Evolutionary conservation across 2,329 filamentous ascomycete species (phyloP), one percentile per base, ranked within the genome.

Genomic region (Nemania serpens): DNA sequence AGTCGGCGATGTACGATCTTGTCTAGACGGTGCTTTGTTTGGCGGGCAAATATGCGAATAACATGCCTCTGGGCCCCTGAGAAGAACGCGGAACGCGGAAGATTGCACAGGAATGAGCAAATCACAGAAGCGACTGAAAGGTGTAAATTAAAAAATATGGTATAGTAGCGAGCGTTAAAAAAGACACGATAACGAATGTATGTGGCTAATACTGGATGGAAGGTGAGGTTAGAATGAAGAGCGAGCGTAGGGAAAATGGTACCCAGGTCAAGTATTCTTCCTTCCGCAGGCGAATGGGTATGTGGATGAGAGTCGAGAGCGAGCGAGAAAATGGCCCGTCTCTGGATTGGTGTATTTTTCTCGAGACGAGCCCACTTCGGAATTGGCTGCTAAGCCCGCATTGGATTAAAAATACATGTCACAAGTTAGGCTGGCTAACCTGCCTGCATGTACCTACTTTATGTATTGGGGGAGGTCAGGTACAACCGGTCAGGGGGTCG

Each of bases 121-220:
- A 51, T 58, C 20, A 48, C 39, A 48, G 22, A 20, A 54, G 47
- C 22, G 43, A 42, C 36, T 12, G n/a, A 39, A 52, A 12, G 34
- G 33, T 22, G 41, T 22, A 34, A 34, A 64, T 62, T 62, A 68
- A 49, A 17, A 55, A 29, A 55, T 51, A 52, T 61, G 25, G 59
- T 66, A 65, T 57, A 60, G 52, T 65, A 71, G 68, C 68, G 69
- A 71, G 60, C 63, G 70, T 70, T n/a, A 48, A 63, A 25, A 47
- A 34, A 33, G 29, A 63, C 56, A 54, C 58, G 45, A 63, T 59
- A 65, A 66, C 60, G 66, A 68, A 64, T 58, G 58, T 56, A 65
- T 58, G 58, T 56, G 50, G 33, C 48, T 50, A 67, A 66, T 59
- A 67, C 29, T 50, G 47, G 64, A 42, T 29, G 20, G 53, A 51